Base-by-base conservation (phyloP, 495 filamentous ascomycete species). In the Xylaria longipes region DNA sequence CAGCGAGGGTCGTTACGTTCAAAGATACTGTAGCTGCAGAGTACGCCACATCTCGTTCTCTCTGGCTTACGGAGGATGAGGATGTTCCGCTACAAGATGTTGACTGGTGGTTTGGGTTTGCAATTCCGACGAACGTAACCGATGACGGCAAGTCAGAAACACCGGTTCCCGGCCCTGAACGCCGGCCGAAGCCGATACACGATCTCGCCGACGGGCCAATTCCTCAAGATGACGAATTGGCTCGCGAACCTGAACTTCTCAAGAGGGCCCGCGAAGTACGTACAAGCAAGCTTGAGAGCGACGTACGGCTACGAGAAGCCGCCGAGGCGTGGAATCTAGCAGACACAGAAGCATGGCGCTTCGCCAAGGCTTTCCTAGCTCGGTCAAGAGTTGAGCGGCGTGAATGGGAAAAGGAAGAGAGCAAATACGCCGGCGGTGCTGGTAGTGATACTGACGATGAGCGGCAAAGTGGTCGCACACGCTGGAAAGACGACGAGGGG, bases 251-350 rank as follows among this genome's bases (percentile, higher is more conserved):
- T 20, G 83, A 81, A n/a, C 75, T 94, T 65, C 79, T 95, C n/a
- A 76, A 80, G n/a, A 86, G 84, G 57, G 91, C 91, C 20, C 82
- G 85, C 4, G 84, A 87, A 17, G 74, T 89, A 12, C 81, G 90
- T 9, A 84, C 84, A 73, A 81, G 81, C 72, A 83, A 80, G 73
- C 72, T 54, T 8, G 72, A 75, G 41, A 72, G 77, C 33, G 76
- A 82, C 33, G 74, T 78, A n/a, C 75, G 77, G 68, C 80, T 94
- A 37, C 84, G 87, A 50, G 85, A 86, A 29, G 89, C 91, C 50
- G 86, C 92, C 22, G 96, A 98, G 85, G 91, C 92, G 71, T 99
- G 96, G 96, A 97, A 95, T 80, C 73, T 97, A 73, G 94, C 93
- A 6, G 94, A 97, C 80, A 92, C 93, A 11, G 96, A 99, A 82